Percentiles rank a stretch among this genome's conserved stretches.
Conservation (phyloP, 1,139 yeast species). For the Pneumocystis wakefieldiae region DNA sequence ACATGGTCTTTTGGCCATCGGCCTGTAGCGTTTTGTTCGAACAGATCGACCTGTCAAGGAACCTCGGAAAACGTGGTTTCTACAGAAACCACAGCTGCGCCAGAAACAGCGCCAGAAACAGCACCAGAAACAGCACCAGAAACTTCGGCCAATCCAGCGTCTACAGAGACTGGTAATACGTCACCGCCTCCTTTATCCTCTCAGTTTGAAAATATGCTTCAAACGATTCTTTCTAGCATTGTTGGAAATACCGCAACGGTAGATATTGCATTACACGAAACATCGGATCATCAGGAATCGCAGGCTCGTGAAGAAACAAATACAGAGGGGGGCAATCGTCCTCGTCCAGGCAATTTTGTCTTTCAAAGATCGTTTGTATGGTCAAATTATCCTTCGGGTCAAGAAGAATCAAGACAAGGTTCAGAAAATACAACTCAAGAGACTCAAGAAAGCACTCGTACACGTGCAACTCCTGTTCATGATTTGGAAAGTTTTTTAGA, state of each 20-base stretch:
- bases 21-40: neutral
- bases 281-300: neutral
- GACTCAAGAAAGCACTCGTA: neutral
- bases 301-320: neutral
- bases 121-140: neutral
- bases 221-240: neutral
- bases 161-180: neutral
- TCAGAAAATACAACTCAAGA: neutral
- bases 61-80: neutral
- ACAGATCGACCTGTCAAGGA: neutral
- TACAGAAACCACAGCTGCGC: neutral
- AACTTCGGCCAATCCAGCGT: neutral
- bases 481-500: neutral
- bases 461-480: neutral
- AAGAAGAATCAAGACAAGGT: neutral
- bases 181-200: neutral
- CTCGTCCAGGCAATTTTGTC: neutral
- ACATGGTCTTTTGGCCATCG: neutral
- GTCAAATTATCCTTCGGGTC: neutral
- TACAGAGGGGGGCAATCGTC: neutral
- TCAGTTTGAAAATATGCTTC: neutral
- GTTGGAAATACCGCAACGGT: neutral
- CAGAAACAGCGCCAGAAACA: neutral
- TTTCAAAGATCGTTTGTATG: neutral
- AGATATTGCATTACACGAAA: neutral